Percentiles rank a stretch among this genome's conserved stretches.
Evolutionary conservation across 768 basidiomycete genomes (phyloP).

Genomic region (Sistotremastrum niveocremeum): DNA sequence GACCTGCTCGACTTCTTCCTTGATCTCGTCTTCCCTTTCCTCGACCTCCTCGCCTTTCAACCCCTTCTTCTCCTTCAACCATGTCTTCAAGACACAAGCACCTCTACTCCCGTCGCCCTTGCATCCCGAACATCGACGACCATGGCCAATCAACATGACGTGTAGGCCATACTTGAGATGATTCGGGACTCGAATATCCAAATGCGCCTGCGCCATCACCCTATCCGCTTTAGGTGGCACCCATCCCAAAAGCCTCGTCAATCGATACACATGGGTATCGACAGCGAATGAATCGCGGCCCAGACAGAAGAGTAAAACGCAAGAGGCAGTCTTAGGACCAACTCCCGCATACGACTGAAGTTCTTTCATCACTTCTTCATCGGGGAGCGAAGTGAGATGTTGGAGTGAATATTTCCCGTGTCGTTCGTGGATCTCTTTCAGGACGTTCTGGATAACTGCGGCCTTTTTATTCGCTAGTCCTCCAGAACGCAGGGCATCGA

Average conservation of each 20-base stretch:
- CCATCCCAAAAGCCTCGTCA: constrained; percentile 28
- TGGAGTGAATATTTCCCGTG: constrained; percentile 46
- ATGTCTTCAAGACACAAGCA: constrained; percentile 23
- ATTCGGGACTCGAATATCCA: constrained; percentile 36
- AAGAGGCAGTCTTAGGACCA: constrained; percentile 51
- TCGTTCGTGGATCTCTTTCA: constrained; percentile 27
- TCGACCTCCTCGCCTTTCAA: constrained; percentile 10
- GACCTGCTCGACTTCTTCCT: constrained; percentile 6
- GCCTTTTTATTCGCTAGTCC: constrained; percentile 52
- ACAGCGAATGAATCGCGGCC: constrained; percentile 50
- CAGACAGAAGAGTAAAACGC: constrained; percentile 46
- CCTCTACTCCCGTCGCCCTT: constrained; percentile 21
- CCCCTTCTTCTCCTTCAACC: constrained; percentile 16
- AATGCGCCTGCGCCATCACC: constrained; percentile 41
- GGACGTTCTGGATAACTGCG: constrained; percentile 35
- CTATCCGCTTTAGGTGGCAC: constrained; percentile 33
- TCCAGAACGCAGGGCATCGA: constrained; percentile 36
- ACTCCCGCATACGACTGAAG: constrained; percentile 44
- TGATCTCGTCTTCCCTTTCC: constrained; percentile 3
- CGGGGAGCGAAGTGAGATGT: constrained; percentile 28
- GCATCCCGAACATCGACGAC: constrained; percentile 40
- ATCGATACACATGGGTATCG: constrained; percentile 48
- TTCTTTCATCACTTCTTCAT: constrained; percentile 43
- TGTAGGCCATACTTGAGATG: constrained; percentile 46
- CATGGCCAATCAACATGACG: constrained; percentile 45